Evolutionary conservation across 352 stramenopile genomes (phyloP).

Genomic region (Salisapilia sapeloensis): DNA sequence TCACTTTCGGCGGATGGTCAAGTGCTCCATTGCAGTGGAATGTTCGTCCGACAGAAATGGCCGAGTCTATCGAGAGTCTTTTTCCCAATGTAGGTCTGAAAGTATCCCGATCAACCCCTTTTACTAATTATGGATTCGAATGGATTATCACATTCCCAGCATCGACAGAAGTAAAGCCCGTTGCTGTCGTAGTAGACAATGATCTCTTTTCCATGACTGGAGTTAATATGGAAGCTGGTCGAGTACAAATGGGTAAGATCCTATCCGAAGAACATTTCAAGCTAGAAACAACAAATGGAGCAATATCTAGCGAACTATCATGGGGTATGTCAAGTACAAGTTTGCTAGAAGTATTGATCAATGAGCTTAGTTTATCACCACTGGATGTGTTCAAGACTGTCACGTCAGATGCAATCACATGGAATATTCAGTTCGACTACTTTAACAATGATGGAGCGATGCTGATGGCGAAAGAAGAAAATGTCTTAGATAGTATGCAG

Average conservation of each 20-base stretch:
- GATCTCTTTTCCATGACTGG: conserved; percentile 5
- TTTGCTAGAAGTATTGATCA: no score
- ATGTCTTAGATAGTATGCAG: no score
- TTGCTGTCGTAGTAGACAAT: conserved; percentile 6
- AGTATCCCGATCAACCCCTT: conserved; percentile 2
- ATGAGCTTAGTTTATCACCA: no score
- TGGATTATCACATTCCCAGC: conserved; percentile 15
- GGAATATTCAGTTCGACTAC: no score
- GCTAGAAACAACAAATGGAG: conserved; percentile 5
- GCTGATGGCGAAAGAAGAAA: no score
- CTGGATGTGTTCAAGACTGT: no score
- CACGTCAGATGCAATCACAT: no score
- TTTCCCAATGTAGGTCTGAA: conserved; percentile 6
- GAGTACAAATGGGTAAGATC: conserved; percentile 3
- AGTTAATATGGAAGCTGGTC: conserved; percentile 3
- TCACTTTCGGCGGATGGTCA: conserved; percentile 8
- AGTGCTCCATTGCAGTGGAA: conserved; percentile 6
- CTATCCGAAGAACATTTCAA: conserved; percentile 8
- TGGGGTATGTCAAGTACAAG: conserved; percentile 7
- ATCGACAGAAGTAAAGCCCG: conserved; percentile 3
- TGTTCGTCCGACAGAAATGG: conserved; percentile 2
- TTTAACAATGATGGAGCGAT: no score
- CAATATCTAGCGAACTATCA: conserved; percentile 1
- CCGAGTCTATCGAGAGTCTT: conserved; percentile 6
- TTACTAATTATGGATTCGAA: conserved; percentile 5